Percentiles rank a stretch among this genome's conserved stretches.
Conservation (phyloP, 1,284 basidiomycete genomes). For the Laetiporus sulphureus region DNA sequence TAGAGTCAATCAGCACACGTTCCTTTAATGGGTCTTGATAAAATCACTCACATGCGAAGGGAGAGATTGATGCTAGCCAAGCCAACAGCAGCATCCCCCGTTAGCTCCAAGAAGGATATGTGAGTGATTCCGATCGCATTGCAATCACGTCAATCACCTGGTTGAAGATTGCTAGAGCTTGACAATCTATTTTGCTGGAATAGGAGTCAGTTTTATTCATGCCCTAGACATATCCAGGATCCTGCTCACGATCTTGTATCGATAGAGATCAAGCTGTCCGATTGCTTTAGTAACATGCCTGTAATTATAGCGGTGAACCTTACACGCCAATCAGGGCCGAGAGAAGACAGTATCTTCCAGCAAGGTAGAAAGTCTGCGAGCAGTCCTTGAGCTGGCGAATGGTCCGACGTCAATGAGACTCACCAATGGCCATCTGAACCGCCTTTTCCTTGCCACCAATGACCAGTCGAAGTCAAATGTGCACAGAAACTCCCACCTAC, state of each 20-base stretch:
- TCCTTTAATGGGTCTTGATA: neutral
- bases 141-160: conserved; percentile 13
- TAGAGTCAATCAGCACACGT: conserved; percentile 18
- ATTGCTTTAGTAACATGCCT: neutral
- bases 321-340: conserved; percentile 66
- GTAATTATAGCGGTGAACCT: conserved; percentile 5
- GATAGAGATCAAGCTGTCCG: conserved; percentile 44
- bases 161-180: conserved; percentile 68
- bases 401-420: neutral
- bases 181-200: conserved; percentile 47
- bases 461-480: conserved; percentile 66
- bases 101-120: conserved; percentile 32
- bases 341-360: conserved; percentile 63
- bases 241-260: conserved; percentile 42
- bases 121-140: neutral
- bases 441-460: conserved; percentile 51
- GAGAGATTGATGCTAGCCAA: conserved; percentile 74
- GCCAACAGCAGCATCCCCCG: conserved; percentile 67
- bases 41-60: conserved; percentile 55
- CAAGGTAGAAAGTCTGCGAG: conserved; percentile 63
- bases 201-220: neutral
- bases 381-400: neutral
- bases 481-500: conserved; percentile 38
- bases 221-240: neutral
- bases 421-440: conserved; percentile 40